Evolutionary conservation across 768 basidiomycete genomes (phyloP).

Genomic region (Hemileccinum impolitum): DNA sequence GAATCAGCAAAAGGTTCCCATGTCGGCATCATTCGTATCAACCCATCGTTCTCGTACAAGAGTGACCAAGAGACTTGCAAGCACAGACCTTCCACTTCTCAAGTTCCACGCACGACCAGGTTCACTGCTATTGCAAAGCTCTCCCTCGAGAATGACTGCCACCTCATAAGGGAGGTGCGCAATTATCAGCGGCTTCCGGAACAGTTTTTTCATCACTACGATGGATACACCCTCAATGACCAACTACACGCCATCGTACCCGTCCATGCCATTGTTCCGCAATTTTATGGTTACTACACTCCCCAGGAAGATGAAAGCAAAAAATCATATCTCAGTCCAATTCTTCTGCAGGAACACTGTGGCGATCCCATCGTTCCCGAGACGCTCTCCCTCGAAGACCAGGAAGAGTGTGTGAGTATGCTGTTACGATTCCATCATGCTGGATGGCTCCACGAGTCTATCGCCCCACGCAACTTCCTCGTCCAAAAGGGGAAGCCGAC

Average conservation of each 20-base stretch:
- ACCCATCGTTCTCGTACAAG: conserved; percentile 14
- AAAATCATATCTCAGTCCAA: conserved; percentile 32
- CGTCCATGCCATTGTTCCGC: conserved; percentile 51
- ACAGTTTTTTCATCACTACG: too few species aligned
- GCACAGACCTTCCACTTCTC: background rate
- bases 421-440: conserved; percentile 40
- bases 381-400: conserved; percentile 35
- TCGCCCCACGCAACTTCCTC: conserved; percentile 42
- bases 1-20: background rate
- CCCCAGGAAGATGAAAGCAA: conserved; percentile 8
- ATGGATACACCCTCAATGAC: too few species aligned
- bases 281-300: conserved; percentile 62
- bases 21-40: conserved; percentile 8
- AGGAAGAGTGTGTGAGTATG: conserved; percentile 39
- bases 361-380: conserved; percentile 33
- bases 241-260: conserved; percentile 28
- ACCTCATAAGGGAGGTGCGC: too few species aligned
- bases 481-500: conserved; percentile 41
- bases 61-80: conserved; percentile 3
- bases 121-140: conserved; percentile 45
- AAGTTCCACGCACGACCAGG: conserved; percentile 29
- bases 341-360: conserved; percentile 48
- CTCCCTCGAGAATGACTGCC: too few species aligned
- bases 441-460: conserved; percentile 40
- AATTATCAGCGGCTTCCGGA: too few species aligned